These are phyloP conservation scores for Boletus edulis DNA, from an alignment of 768 basidiomycete species.

Conservation along the genomic window DNA sequence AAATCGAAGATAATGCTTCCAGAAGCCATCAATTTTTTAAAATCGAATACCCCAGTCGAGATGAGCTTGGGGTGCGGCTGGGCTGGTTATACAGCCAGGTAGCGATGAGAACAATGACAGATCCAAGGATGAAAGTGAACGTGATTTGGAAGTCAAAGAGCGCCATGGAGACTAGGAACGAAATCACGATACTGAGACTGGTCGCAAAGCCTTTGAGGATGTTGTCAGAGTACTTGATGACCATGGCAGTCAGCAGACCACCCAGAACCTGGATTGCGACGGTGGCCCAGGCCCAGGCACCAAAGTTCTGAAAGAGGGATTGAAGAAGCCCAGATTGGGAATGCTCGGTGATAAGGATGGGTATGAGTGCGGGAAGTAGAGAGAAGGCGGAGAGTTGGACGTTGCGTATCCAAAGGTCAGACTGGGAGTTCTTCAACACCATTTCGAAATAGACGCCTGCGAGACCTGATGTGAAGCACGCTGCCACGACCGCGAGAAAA, in stretches of 20 bases:
- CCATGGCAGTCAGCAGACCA: conserved; percentile 89
- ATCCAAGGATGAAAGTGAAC: conserved; percentile 81
- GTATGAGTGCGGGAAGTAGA: conserved; percentile 81
- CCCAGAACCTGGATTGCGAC: conserved; percentile 86
- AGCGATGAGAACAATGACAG: conserved; percentile 77
- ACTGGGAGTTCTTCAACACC: conserved; percentile 87
- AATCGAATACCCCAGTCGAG: conserved; percentile 27
- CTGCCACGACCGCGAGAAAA: conserved; percentile 84
- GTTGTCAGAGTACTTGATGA: conserved; percentile 93
- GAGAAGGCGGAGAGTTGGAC: conserved; percentile 95
- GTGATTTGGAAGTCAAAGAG: conserved; percentile 91
- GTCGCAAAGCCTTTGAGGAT: conserved; percentile 95
- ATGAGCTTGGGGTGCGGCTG: conserved; percentile 32
- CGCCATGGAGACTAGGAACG: conserved; percentile 87
- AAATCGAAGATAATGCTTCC: neutral
- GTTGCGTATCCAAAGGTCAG: conserved; percentile 95
- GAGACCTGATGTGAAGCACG: conserved; percentile 94
- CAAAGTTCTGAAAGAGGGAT: conserved; percentile 80
- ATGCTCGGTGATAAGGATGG: conserved; percentile 59
- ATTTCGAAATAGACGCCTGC: conserved; percentile 99
- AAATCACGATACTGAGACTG: conserved; percentile 89
- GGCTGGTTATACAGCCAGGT: conserved; percentile 92
- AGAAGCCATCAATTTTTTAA: conserved; percentile 20
- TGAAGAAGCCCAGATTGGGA: conserved; percentile 40
- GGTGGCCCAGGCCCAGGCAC: conserved; percentile 88